Evolutionary conservation across 495 filamentous ascomycete species (phyloP), one percentile per base, ranked within the genome.

Genomic region (Hypoxylon trugodes): DNA sequence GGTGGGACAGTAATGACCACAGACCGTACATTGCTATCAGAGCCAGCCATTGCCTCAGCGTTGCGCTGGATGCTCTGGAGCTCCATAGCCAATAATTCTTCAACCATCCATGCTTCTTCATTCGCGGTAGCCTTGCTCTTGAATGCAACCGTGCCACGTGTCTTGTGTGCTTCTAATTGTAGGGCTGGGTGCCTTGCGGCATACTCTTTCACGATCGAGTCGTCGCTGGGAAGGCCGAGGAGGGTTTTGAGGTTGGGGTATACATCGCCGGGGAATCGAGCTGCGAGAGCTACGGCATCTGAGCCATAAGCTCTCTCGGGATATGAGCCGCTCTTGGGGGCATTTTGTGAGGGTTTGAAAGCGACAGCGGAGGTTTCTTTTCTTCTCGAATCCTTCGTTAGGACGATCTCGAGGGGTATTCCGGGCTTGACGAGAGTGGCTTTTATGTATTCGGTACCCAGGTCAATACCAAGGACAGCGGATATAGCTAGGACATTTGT

Each of bases 361-460:
- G 91, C 90, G 66, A 98, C 87, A 38, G 93, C 93, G 3, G 94
- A 90, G 16, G 81, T 83, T 73, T 99, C 96, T 80, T 99, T 99
- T 67, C 95, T 89, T 74, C 96, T 90, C 30, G 95, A 97, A 76
- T 99, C 95, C 74, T 97, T 98, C n/a, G 91, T 97, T 51, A 97
- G 84, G 72, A 99, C 93, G 64, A 99, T 98, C 70, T 98, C 96
- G 74, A 98, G 91, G 8, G 96, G 96, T 55, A 97, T 96, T 59
- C 95, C 95, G 2, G 96, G 96, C 75, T 99, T 99, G 58, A 99
- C 94, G 24, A 98, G 86, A 2, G 91, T 87, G 12, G 94, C 94
- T 82, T 98, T 99, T 73, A 99, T 88, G 77, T 96, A 97, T 77
- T 96, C 92, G 40, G 96, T 97, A 47, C 95, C 95, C 9, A 99